phyloP scores from a whole-genome alignment of 306 rosid species.

The apple (Malus domestica) region ASM211411v1 NC_041792.1:30624907-30625406 shows the following conservation, averaged over 20 bases:
- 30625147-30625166: background rate
- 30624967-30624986: background rate
- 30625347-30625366: too few species aligned
- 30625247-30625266: conserved; percentile 93
- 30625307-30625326: background rate
- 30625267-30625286: conserved; percentile 17
- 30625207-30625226: conserved; percentile 59
- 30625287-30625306: background rate
- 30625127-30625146: background rate
- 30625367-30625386: background rate
- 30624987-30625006: background rate
- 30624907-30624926: conserved; percentile 70
- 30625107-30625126: background rate
- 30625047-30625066: conserved; percentile 94
- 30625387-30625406: too few species aligned
- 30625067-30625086: conserved; percentile 97
- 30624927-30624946: background rate
- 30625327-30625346: background rate
- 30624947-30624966: background rate
- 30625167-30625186: conserved; percentile 23
- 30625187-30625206: conserved; percentile 90
- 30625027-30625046: conserved; percentile 99
- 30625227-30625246: conserved; percentile 78
- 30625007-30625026: conserved; percentile 68
- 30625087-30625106: conserved; percentile 4